These are phyloP conservation scores for Linum lewisii DNA, from an alignment of 345 rosid genomes.

Conservation along the genomic window DNA sequence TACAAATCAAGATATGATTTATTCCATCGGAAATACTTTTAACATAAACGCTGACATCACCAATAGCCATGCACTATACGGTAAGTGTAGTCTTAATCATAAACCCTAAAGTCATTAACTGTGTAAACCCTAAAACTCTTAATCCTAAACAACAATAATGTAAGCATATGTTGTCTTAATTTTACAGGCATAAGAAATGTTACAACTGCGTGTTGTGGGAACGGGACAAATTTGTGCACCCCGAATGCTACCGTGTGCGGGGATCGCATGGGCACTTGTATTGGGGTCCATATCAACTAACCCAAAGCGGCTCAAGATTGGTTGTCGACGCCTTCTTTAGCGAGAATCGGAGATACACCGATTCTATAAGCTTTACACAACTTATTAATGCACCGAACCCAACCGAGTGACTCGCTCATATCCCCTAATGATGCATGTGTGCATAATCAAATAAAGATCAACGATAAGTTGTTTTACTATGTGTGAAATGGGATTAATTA, in stretches of 20 bases:
- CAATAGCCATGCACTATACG: not conserved
- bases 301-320: not conserved
- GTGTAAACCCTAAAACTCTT: no score
- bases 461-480: no score
- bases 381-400: not conserved
- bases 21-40: not conserved
- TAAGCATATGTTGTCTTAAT: no score
- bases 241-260: not conserved
- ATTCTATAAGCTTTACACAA: not conserved
- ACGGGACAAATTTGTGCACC: not conserved
- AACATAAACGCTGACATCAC: not conserved
- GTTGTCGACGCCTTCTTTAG: not conserved
- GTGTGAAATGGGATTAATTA: no score
- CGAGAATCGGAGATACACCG: not conserved
- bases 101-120: no score
- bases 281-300: not conserved
- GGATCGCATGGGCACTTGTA: not conserved
- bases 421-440: no score
- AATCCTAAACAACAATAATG: no score
- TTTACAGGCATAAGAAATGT: not conserved
- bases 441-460: no score
- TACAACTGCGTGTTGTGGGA: not conserved
- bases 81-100: not conserved
- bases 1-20: not conserved
- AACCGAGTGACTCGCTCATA: no score